A percentile compares a stretch with the other conserved stretches of the same genome.
Evolutionary conservation across 495 filamentous ascomycete species (phyloP).

Genomic region (Diplogelasinospora grovesii): DNA sequence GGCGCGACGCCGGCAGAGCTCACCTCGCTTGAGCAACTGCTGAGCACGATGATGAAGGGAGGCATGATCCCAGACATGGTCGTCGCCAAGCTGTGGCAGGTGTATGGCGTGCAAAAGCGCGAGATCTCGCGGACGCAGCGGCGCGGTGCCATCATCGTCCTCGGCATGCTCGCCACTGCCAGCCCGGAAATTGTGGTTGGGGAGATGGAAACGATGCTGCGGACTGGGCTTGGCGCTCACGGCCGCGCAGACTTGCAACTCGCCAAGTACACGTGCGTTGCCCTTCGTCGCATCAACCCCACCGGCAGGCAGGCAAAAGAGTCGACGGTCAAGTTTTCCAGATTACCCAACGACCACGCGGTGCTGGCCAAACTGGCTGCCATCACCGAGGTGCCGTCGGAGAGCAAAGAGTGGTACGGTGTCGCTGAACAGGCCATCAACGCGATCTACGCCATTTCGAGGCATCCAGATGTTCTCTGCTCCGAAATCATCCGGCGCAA

Average conservation of each 20-base stretch:
- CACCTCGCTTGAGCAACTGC: constrained; percentile 87
- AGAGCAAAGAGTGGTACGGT: constrained; percentile 94
- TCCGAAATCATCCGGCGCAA: constrained; percentile 85
- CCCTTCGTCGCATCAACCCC: constrained; percentile 82
- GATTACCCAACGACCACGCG: constrained; percentile 87
- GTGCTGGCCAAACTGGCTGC: constrained; percentile 72
- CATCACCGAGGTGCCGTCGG: constrained; percentile 73
- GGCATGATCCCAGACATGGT: constrained; percentile 81
- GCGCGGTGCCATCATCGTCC: constrained; percentile 87
- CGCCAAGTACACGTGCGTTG: constrained; percentile 91
- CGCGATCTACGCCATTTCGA: constrained; percentile 91
- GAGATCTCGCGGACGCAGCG: constrained; percentile 92
- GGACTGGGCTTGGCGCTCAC: constrained; percentile 76
- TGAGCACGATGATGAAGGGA: constrained; percentile 96
- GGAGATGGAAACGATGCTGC: constrained; percentile 88
- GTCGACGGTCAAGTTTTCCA: constrained; percentile 56
- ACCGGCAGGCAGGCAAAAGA: constrained; percentile 72
- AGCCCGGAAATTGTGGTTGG: constrained; percentile 86
- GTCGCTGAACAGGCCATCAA: constrained; percentile 96
- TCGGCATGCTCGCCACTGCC: constrained; percentile 94
- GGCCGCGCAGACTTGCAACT: constrained; percentile 79
- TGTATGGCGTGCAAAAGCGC: constrained; percentile 87
- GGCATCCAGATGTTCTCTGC: constrained; percentile 89
- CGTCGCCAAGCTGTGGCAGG: constrained; percentile 90
- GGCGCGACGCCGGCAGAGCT: constrained; percentile 89